These are phyloP conservation scores for Erysiphe neolycopersici DNA, from an alignment of 2,329 filamentous ascomycete genomes.

Conservation along the genomic window DNA sequence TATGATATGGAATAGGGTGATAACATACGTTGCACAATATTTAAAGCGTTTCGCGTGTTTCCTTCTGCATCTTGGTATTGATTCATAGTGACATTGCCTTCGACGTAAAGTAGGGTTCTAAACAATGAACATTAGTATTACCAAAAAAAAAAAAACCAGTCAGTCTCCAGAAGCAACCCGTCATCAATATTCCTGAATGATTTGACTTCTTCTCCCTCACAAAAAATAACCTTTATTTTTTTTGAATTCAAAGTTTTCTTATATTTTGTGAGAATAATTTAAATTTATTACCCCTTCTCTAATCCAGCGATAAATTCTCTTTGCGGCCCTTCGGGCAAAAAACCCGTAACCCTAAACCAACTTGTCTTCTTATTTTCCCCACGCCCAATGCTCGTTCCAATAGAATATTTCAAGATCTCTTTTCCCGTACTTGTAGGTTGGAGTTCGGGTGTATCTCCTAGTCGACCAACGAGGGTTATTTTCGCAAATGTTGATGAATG, in stretches of 20 bases:
- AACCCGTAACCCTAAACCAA: constrained; percentile 64
- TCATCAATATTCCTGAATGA: too few relatives aligned
- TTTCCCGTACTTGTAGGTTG: constrained; percentile 39
- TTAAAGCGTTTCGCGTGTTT: constrained; percentile 35
- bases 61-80: constrained; percentile 44
- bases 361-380: constrained; percentile 48
- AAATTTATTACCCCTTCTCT: constrained; percentile 68
- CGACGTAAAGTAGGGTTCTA: constrained; percentile 56
- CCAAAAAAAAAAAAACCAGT: constrained; percentile 1
- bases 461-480: constrained; percentile 67
- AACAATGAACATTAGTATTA: constrained; percentile 1
- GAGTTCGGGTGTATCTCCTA: constrained; percentile 56
- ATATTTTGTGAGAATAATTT: neutral
- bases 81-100: constrained; percentile 51
- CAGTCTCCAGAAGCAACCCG: neutral
- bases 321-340: constrained; percentile 36
- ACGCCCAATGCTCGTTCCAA: constrained; percentile 42
- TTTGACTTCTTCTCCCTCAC: too few relatives aligned
- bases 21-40: constrained; percentile 52
- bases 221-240: too few relatives aligned
- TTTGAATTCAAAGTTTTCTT: neutral
- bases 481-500: constrained; percentile 27
- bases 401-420: constrained; percentile 49
- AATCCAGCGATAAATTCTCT: constrained; percentile 47
- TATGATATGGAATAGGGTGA: too few relatives aligned